Conservation (phyloP, 2,329 filamentous ascomycete genomes). For the Curvularia sp. region DNA sequence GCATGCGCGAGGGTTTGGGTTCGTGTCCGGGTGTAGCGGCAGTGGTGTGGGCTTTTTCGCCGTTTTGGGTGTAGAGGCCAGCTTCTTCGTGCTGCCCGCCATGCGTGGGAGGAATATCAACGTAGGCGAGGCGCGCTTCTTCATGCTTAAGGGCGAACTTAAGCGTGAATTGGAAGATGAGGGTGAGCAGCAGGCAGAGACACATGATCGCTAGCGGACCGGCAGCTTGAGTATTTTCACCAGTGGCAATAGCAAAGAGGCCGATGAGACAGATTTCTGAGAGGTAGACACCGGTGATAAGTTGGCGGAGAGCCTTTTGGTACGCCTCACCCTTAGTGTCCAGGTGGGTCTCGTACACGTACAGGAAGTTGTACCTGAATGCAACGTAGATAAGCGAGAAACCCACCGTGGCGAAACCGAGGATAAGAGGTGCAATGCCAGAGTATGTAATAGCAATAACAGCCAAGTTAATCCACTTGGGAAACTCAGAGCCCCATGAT, state of each 20-base stretch:
- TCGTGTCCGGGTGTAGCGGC: slow-evolving; percentile 16
- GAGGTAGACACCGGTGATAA: slow-evolving; percentile 58
- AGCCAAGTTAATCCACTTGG: slow-evolving; percentile 57
- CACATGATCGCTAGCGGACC: slow-evolving; percentile 55
- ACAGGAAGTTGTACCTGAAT: slow-evolving; percentile 60
- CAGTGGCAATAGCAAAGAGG: slow-evolving; percentile 54
- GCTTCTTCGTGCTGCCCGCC: slow-evolving; percentile 33
- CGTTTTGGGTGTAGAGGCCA: slow-evolving; percentile 24
- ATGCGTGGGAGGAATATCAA: slow-evolving; percentile 29
- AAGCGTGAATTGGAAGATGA: slow-evolving; percentile 52
- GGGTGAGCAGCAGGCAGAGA: slow-evolving; percentile 51
- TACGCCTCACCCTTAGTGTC: slow-evolving; percentile 59
- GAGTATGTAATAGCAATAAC: slow-evolving; percentile 57
- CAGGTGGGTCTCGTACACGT: slow-evolving; percentile 56
- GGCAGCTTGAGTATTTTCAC: slow-evolving; percentile 43
- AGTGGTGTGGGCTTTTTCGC: slow-evolving; percentile 15
- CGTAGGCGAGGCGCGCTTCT: slow-evolving; percentile 43
- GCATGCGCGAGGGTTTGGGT: slow-evolving; percentile 39
- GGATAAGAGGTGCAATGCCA: slow-evolving; percentile 58
- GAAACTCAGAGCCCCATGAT: slow-evolving; percentile 56
- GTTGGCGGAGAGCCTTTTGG: slow-evolving; percentile 56
- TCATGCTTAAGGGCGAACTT: slow-evolving; percentile 41
- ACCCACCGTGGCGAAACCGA: slow-evolving; percentile 56
- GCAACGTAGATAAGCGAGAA: slow-evolving; percentile 56
- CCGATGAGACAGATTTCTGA: slow-evolving; percentile 59